A percentile compares a stretch with the other conserved stretches of the same genome.
phyloP scores from a whole-genome alignment of 352 stramenopile genomes.

The Pythium dissimile region DNA sequence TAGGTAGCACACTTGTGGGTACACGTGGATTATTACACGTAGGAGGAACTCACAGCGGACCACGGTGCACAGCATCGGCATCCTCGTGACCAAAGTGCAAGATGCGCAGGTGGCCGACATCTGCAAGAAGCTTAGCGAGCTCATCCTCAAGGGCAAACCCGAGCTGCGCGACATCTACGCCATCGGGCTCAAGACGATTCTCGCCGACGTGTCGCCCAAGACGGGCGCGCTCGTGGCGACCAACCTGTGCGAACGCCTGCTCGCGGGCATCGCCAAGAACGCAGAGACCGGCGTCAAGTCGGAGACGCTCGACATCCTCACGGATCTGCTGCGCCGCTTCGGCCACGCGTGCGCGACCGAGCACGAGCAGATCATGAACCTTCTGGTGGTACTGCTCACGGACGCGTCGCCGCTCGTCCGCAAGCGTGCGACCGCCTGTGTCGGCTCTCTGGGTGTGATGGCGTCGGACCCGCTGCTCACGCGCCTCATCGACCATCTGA shows the following conservation, averaged over 20 bases:
- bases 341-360: conserved; percentile 86
- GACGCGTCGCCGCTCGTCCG: conserved; percentile 87
- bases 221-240: conserved; percentile 88
- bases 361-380: conserved; percentile 89
- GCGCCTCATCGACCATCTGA: conserved; percentile 90
- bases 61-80: conserved; percentile 67
- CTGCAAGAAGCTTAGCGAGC: conserved; percentile 94
- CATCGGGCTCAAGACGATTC: conserved; percentile 98
- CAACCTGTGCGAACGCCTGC: conserved; percentile 58
- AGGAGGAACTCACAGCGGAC: no score
- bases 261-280: conserved; percentile 60
- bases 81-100: conserved; percentile 96
- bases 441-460: conserved; percentile 95
- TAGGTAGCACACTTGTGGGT: no score
- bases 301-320: conserved; percentile 96
- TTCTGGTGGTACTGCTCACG: conserved; percentile 81
- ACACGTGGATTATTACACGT: neutral
- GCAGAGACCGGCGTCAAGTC: conserved; percentile 85
- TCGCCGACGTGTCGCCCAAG: conserved; percentile 89
- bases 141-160: conserved; percentile 95
- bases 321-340: conserved; percentile 96
- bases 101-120: conserved; percentile 95
- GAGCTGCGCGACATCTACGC: conserved; percentile 99
- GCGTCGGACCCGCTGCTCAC: conserved; percentile 93
- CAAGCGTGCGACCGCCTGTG: conserved; percentile 94